phyloP scores from a whole-genome alignment of 1,284 basidiomycete species.

The Ustanciosporium gigantosporum region DNA sequence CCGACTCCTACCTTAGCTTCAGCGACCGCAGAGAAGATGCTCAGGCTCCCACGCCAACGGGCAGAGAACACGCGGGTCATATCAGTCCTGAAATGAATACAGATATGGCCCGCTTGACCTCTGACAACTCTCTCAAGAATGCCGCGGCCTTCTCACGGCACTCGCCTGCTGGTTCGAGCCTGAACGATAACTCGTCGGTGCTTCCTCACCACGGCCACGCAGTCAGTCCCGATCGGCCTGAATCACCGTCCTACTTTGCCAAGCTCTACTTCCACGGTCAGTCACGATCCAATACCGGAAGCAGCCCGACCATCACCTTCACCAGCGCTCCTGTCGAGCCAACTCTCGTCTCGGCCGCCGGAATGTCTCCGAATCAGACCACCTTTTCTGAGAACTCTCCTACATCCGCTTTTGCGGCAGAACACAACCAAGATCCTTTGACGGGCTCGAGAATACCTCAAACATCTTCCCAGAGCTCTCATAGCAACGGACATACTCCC shows the following conservation, averaged over 20 bases:
- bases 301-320: constrained; percentile 38
- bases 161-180: constrained; percentile 9
- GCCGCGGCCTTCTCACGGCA: constrained; percentile 1
- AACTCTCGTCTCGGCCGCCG: neutral
- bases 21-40: neutral
- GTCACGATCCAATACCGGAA: constrained; percentile 12
- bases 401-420: too few species aligned
- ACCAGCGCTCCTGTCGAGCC: constrained; percentile 22
- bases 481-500: constrained; percentile 3
- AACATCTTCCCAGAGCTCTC: neutral
- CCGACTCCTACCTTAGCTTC: constrained; percentile 33
- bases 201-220: constrained; percentile 19
- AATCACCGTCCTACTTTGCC: constrained; percentile 34
- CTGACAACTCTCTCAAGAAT: constrained; percentile 1
- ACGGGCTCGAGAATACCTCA: neutral
- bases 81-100: neutral
- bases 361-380: neutral
- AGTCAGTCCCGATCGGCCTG: constrained; percentile 15
- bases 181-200: constrained; percentile 12
- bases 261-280: constrained; percentile 28
- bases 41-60: neutral
- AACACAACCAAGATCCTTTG: too few species aligned
- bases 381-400: neutral
- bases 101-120: too few species aligned
- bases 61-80: neutral